Evolutionary conservation across 306 rosid species (phyloP).

Genomic region (Lithocarpus polystachyus): DNA sequence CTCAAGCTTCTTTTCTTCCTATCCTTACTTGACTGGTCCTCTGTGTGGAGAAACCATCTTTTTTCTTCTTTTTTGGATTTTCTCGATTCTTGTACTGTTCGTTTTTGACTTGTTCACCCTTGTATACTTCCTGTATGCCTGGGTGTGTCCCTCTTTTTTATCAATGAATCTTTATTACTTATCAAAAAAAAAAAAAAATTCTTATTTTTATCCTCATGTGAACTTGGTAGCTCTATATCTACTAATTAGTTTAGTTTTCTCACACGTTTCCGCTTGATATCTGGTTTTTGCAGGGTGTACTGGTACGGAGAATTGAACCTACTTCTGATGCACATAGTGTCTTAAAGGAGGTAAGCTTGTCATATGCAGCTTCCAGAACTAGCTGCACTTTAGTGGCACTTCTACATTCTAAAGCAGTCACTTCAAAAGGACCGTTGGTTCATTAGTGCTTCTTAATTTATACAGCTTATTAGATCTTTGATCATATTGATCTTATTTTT

Average conservation of each 20-base stretch:
- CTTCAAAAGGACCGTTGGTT: neutral
- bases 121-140: no score
- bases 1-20: no score
- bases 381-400: slow-evolving; percentile 9
- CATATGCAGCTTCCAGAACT: slow-evolving; percentile 17
- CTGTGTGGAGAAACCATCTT: no score
- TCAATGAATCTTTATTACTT: no score
- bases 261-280: slow-evolving; percentile 11
- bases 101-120: no score
- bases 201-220: neutral
- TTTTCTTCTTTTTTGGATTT: no score
- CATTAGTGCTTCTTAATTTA: slow-evolving; percentile 15
- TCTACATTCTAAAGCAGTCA: slow-evolving; percentile 2
- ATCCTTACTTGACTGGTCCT: no score
- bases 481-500: neutral
- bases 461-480: slow-evolving; percentile 11
- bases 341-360: slow-evolving; percentile 68
- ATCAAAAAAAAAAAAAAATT: no score
- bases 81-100: no score
- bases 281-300: slow-evolving; percentile 67
- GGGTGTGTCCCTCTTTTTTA: no score
- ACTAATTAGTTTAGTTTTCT: slow-evolving; percentile 1
- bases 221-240: slow-evolving; percentile 15
- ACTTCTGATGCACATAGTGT: slow-evolving; percentile 87
- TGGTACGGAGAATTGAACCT: slow-evolving; percentile 92